Evolutionary conservation across 2,329 filamentous ascomycete genomes (phyloP), one percentile per base, ranked within the genome.

Genomic region (Tolypocladium nubicola): DNA sequence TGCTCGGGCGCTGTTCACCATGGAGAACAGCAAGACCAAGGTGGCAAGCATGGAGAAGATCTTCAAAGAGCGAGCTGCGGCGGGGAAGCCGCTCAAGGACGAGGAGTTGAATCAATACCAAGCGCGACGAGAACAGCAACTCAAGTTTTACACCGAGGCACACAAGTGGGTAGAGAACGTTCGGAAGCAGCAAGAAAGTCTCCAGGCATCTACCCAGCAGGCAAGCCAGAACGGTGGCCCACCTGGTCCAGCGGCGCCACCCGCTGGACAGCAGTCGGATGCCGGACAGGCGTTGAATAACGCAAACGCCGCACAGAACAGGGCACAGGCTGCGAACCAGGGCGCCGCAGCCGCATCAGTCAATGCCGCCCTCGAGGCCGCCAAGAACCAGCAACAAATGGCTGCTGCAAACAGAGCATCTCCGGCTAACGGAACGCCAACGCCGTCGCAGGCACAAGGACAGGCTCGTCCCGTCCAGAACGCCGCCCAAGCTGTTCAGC

Each of bases 141-240:
- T 75, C 19, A 82, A 79, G 60, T 60, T 70, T 10, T 73, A 80
- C 59, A 65, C 65, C 0, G 77, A 81, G 2, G 77, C 79, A 0
- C 72, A 76, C 30, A 73, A 70, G 23, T 81, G 77, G 62, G 74
- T 81, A 3, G 76, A 77, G 16, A 67, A 62, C 6, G 76, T 82
- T 47, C 71, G 79, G 4, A 76, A 76, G 56, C 73, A 76, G 53
- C 77, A 79, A 57, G 71, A 71, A 39, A 63, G 62, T 13, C 63
- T 73, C 14, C 67, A 68, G 45, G 64, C 63, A 45, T 61, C 59
- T 23, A 62, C 60, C 6, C 68, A 69, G 52, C 52, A 53, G 41
- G 61, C 61, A 54, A 58, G 58, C 19, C 66, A 65, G 54, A 67
- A 62, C 38, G 60, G 63, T 6, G 62, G 66, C 11, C 8, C 41